Evolutionary conservation across 2,329 filamentous ascomycete species (phyloP), one percentile per base, ranked within the genome.

Genomic region (Aspergillus novoparasiticus): DNA sequence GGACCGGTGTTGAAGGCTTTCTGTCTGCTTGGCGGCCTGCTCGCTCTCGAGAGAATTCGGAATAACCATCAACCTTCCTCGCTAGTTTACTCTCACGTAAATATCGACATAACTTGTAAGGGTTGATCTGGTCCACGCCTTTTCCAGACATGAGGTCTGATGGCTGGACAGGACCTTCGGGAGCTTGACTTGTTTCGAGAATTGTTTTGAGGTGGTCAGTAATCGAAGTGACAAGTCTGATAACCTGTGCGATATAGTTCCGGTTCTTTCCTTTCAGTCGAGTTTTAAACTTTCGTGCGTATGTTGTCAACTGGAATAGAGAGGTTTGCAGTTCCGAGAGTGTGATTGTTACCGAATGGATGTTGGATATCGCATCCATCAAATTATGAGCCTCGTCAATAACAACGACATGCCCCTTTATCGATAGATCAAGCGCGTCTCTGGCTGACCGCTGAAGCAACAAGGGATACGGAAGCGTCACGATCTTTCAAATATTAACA

Each of bases 321-420:
- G 90, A 92, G 63, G 86, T 85, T 57, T 87, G 87, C 21, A 98
- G 81, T 66, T 97, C 93, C 30, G 81, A 81, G 4, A 96, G 81
- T 2, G 87, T 87, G 23, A 98, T 85, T 41, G 91, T 87, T 0
- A 92, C 87, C 0, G 94, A 94, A 75, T 97, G 89, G 39, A 97
- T 95, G 53, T 89, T 90, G 19, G 92, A 87, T 53, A 99, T 92
- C 0, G 94, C 93, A 75, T 97, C 94, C 90, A 97, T 97, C 58
- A 99, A 86, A 73, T 99, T 99, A 75, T 99, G 95, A 0, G 95
- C 95, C 81, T 99, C 95, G 69, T 99, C 95, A 55, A 99, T 92
- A 30, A 99, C 91, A n/a, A 99, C 89, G 0, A 99, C 84, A 72
- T 96, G 95, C 6, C 89, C 88, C 70, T 96, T 93, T 10, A 99